phyloP scores from a whole-genome alignment of 2,329 filamentous ascomycete species.

The Colletotrichum lupini region DNA sequence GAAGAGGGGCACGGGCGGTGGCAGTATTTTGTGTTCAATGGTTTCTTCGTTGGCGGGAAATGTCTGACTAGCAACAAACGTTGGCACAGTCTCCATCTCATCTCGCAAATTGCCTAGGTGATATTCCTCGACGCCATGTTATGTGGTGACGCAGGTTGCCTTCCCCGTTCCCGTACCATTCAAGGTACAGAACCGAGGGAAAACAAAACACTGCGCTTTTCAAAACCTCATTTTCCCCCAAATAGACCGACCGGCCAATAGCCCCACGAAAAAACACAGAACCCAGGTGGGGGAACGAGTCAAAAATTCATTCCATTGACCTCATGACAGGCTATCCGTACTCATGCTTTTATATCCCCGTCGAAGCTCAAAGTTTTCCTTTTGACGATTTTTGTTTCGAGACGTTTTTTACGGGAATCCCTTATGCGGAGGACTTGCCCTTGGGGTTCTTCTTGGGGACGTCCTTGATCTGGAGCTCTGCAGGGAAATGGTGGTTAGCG shows the following conservation, averaged over 20 bases:
- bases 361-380: slow-evolving; percentile 14
- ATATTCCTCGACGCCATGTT: slow-evolving; percentile 67
- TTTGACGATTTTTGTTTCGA: slow-evolving; percentile 9
- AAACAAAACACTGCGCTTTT: background rate
- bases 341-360: slow-evolving; percentile 33
- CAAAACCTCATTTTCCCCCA: slow-evolving; percentile 6
- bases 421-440: slow-evolving; percentile 51
- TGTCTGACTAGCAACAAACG: slow-evolving; percentile 40
- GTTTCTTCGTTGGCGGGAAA: slow-evolving; percentile 30
- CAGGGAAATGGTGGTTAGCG: slow-evolving; percentile 19
- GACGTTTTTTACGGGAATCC: background rate
- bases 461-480: slow-evolving; percentile 65
- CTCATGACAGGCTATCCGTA: slow-evolving; percentile 18
- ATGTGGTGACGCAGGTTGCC: slow-evolving; percentile 41
- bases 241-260: slow-evolving; percentile 21
- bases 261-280: slow-evolving; percentile 8
- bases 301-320: slow-evolving; percentile 26
- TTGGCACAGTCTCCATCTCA: slow-evolving; percentile 37
- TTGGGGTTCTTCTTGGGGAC: slow-evolving; percentile 66
- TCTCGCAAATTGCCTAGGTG: slow-evolving; percentile 56
- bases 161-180: background rate
- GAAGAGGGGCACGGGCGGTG: background rate
- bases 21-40: slow-evolving; percentile 37
- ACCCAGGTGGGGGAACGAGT: background rate
- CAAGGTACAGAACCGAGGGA: background rate